Conservation (phyloP, 805 yeast species). For the Kazachstania africana region DNA sequence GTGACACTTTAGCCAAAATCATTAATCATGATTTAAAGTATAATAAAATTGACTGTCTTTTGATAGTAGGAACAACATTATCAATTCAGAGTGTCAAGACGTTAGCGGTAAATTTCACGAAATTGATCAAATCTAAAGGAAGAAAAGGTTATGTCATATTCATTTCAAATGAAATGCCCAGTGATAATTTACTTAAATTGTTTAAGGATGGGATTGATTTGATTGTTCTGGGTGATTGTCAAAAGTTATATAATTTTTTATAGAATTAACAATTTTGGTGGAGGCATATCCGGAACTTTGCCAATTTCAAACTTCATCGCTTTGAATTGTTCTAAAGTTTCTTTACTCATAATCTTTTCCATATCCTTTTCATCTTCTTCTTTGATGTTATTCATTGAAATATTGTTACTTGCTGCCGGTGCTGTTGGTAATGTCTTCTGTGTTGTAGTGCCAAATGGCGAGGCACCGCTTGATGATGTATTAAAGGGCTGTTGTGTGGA, state of each 20-base stretch:
- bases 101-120: conserved; percentile 48
- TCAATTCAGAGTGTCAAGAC: conserved; percentile 67
- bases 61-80: conserved; percentile 77
- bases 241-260: conserved; percentile 31
- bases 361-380: conserved; percentile 18
- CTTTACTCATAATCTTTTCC: conserved; percentile 32
- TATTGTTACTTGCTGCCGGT: conserved; percentile 28
- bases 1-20: conserved; percentile 72
- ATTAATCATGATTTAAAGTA: conserved; percentile 50
- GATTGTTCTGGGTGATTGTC: conserved; percentile 56
- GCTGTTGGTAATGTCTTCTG: neutral
- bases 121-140: conserved; percentile 37
- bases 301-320: conserved; percentile 43
- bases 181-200: conserved; percentile 36
- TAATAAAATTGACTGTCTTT: conserved; percentile 59
- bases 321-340: conserved; percentile 36
- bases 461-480: neutral
- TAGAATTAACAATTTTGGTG: conserved; percentile 38
- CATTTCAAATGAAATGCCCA: conserved; percentile 47
- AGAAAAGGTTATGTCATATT: conserved; percentile 49
- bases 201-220: conserved; percentile 41
- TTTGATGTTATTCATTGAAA: conserved; percentile 34
- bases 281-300: conserved; percentile 58
- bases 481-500: too few species aligned
- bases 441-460: neutral